These are phyloP conservation scores for Ophiocordyceps polyrhachis-furcata DNA, from an alignment of 2,329 filamentous ascomycete species.

Conservation along the genomic window DNA sequence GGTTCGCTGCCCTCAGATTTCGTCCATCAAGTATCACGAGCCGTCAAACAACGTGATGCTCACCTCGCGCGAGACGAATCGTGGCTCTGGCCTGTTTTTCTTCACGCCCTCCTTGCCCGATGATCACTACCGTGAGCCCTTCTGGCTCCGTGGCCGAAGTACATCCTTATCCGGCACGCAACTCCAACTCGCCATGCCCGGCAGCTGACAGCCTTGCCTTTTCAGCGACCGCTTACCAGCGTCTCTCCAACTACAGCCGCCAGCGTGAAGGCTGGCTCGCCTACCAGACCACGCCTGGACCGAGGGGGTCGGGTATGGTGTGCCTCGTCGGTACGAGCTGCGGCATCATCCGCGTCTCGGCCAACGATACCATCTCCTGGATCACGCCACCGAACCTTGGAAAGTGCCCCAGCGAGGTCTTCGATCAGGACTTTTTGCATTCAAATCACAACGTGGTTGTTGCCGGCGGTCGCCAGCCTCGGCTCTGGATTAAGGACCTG, in stretches of 20 bases:
- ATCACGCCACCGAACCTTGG: constrained; percentile 10
- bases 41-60: constrained; percentile 22
- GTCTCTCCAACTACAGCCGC: constrained; percentile 11
- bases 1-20: constrained; percentile 20
- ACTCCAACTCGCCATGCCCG: no score
- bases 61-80: constrained; percentile 18
- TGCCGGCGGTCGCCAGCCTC: constrained; percentile 30
- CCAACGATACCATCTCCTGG: constrained; percentile 14
- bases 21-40: constrained; percentile 28
- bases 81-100: constrained; percentile 15
- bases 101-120: constrained; percentile 18
- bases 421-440: constrained; percentile 28
- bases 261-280: constrained; percentile 14
- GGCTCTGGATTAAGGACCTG: constrained; percentile 26
- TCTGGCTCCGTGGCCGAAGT: constrained; percentile 21
- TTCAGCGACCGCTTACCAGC: constrained; percentile 14
- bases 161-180: constrained; percentile 1
- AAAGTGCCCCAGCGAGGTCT: constrained; percentile 18
- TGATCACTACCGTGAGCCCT: constrained; percentile 10
- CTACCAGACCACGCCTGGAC: constrained; percentile 23
- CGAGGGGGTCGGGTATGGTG: constrained; percentile 17
- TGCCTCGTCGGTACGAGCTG: constrained; percentile 29
- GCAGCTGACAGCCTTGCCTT: not conserved
- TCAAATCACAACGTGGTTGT: constrained; percentile 25
- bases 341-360: constrained; percentile 23